phyloP scores from a whole-genome alignment of 2,329 filamentous ascomycete species.

The Cercospora sp. region DNA sequence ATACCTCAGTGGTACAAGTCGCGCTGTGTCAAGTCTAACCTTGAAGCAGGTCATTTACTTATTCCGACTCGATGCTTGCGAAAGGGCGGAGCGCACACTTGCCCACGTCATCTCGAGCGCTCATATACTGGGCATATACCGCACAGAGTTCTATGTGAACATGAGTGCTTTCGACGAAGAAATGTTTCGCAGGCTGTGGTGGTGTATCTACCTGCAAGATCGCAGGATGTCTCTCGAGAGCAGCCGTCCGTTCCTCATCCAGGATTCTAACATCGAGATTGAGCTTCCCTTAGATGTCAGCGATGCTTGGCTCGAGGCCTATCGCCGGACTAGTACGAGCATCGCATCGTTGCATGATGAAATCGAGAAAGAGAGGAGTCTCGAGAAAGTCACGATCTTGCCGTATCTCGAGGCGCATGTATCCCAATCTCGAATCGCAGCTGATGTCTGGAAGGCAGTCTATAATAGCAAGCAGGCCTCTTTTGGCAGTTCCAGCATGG shows the following conservation, averaged over 20 bases:
- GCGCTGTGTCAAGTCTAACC: neutral
- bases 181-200: neutral
- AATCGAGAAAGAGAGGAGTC: neutral
- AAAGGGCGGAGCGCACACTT: neutral
- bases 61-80: neutral
- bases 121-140: neutral
- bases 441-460: neutral
- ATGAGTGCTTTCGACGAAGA: neutral
- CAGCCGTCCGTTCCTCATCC: neutral
- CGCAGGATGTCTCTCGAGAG: neutral
- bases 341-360: neutral
- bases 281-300: neutral
- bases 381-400: neutral
- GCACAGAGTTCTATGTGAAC: neutral
- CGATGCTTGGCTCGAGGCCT: neutral
- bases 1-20: neutral
- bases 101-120: neutral
- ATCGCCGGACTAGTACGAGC: neutral
- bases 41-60: neutral
- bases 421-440: neutral
- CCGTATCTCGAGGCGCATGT: neutral
- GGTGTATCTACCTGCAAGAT: neutral
- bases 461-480: neutral
- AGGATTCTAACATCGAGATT: neutral
- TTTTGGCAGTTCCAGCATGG: neutral